Conservation (phyloP, 192 early-diverging fungal species). For the Backusella westeae region DNA sequence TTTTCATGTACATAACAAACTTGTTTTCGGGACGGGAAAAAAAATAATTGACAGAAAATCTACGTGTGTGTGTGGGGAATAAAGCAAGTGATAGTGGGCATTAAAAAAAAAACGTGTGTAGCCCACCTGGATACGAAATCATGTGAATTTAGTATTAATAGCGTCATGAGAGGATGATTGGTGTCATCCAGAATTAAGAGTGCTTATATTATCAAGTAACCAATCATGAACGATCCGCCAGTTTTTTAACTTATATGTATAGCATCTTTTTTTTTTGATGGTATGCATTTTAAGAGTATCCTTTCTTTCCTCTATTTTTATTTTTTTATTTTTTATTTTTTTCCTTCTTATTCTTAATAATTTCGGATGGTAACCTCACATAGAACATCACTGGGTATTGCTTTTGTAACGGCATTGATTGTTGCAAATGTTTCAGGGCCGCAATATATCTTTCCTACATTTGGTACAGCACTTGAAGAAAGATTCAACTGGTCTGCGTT, state of each 20-base stretch:
- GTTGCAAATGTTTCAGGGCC: constrained; percentile 33
- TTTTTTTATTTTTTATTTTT: neutral
- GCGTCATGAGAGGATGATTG: neutral
- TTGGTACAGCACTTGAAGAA: constrained; percentile 16
- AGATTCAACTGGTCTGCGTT: constrained; percentile 27
- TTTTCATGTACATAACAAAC: neutral
- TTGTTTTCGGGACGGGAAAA: neutral
- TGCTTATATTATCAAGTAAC: neutral
- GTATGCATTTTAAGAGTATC: neutral
- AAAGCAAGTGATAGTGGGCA: neutral
- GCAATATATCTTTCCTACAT: constrained; percentile 31
- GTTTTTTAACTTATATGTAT: neutral
- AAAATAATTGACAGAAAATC: neutral
- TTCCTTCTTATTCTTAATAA: neutral
- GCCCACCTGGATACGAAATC: neutral
- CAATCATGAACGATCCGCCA: neutral
- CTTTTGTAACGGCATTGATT: constrained; percentile 21
- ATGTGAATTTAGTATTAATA: neutral
- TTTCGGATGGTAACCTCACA: neutral
- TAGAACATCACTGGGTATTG: neutral
- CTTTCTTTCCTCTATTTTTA: neutral
- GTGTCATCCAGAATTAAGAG: neutral
- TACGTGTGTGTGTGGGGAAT: neutral
- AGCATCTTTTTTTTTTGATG: neutral
- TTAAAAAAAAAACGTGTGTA: neutral